A percentile compares a stretch with the other conserved stretches of the same genome.
Evolutionary conservation across 2,329 filamentous ascomycete species (phyloP).

Genomic region (Lanzia echinophila): DNA sequence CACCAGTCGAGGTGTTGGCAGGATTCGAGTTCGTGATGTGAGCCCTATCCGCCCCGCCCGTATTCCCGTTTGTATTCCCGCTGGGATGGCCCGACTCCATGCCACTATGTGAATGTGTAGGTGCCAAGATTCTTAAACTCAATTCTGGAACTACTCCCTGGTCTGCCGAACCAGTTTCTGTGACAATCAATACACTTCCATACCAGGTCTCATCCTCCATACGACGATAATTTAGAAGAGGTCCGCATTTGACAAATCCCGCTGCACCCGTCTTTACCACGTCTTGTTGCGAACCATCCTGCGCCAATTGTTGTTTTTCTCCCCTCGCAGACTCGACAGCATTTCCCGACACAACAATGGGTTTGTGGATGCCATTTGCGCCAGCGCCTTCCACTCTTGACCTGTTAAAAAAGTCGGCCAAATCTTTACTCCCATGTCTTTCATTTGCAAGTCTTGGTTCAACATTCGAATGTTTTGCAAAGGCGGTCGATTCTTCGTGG

Average conservation of each 20-base stretch:
- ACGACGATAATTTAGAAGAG: slow-evolving; percentile 69
- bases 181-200: slow-evolving; percentile 81
- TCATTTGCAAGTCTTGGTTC: slow-evolving; percentile 37
- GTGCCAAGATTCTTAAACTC: slow-evolving; percentile 37
- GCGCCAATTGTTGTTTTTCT: slow-evolving; percentile 5
- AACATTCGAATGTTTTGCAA: slow-evolving; percentile 30
- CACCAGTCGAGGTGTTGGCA: neutral
- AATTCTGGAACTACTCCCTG: slow-evolving; percentile 50
- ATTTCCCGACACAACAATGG: slow-evolving; percentile 36
- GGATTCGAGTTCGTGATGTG: too few species aligned
- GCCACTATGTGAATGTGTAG: slow-evolving; percentile 20
- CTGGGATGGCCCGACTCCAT: slow-evolving; percentile 12
- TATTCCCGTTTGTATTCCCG: slow-evolving; percentile 3
- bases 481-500: slow-evolving; percentile 56
- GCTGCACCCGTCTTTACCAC: slow-evolving; percentile 21
- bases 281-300: slow-evolving; percentile 1
- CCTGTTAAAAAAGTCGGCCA: slow-evolving; percentile 51
- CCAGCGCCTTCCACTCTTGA: slow-evolving; percentile 38
- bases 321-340: slow-evolving; percentile 9
- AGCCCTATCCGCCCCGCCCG: slow-evolving; percentile 17
- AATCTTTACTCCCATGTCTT: slow-evolving; percentile 41
- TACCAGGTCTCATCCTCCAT: slow-evolving; percentile 68
- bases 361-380: slow-evolving; percentile 33
- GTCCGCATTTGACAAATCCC: slow-evolving; percentile 62
- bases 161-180: slow-evolving; percentile 58